Conservation (phyloP, 495 filamentous ascomycete genomes). For the Articulospora tetracladia region DNA sequence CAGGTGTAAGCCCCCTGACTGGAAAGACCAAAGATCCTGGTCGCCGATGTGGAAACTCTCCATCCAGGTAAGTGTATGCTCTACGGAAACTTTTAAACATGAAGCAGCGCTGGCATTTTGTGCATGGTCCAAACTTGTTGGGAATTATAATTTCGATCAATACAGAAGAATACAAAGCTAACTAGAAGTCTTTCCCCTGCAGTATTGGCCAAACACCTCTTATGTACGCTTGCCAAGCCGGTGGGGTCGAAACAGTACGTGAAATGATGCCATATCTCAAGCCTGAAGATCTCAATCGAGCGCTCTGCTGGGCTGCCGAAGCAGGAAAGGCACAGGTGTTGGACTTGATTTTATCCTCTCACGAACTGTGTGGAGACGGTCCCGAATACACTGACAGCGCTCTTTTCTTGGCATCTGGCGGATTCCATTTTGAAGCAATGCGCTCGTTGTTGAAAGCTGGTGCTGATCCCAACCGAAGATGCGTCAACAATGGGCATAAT, state of each 20-base stretch:
- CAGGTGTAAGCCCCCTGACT: constrained; percentile 29
- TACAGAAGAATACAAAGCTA: too few relatives aligned
- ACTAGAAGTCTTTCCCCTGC: background rate
- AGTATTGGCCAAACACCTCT: constrained; percentile 18
- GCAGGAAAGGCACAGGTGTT: constrained; percentile 15
- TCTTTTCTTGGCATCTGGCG: constrained; percentile 23
- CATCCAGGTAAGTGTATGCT: background rate
- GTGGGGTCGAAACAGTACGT: constrained; percentile 22
- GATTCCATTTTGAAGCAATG: constrained; percentile 2
- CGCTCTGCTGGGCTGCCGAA: constrained; percentile 24
- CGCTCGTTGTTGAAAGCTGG: constrained; percentile 10
- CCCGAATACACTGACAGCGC: constrained; percentile 17
- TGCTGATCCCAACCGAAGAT: constrained; percentile 12
- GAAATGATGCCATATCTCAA: constrained; percentile 24
- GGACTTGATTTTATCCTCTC: constrained; percentile 18
- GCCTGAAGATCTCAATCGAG: constrained; percentile 12
- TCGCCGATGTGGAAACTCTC: constrained; percentile 1
- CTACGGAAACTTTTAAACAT: too few relatives aligned
- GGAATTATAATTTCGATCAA: background rate
- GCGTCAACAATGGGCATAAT: background rate
- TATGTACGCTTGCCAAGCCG: constrained; percentile 27
- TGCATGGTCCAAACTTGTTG: too few relatives aligned
- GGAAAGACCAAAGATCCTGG: constrained; percentile 25
- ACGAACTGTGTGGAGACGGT: background rate
- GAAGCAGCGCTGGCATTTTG: too few relatives aligned